Evolutionary conservation across 2,329 filamentous ascomycete genomes (phyloP), one percentile per base, ranked within the genome.

Genomic region (Diaporthe humulicola): DNA sequence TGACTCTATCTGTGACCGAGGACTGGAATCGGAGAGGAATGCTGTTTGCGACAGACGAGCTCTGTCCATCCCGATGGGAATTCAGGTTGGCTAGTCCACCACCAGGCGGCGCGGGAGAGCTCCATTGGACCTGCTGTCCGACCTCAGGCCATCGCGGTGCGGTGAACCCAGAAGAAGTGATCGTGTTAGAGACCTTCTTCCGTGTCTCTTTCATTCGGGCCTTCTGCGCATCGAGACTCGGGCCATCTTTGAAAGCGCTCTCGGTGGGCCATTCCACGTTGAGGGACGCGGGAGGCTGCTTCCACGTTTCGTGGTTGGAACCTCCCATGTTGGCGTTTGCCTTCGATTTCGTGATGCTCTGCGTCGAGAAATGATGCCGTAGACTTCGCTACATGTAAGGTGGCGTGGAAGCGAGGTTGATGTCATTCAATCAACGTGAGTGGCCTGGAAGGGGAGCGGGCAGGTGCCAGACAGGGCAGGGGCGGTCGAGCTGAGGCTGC

Each of bases 161-260:
- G 36, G 36, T 30, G 19, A 40, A 52, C 9, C 70, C 70, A 66
- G 70, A 72, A 6, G 57, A 12, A 45, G 48, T 58, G 38, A 72
- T 72, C n/a, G 48, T 36, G 19, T 56, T 36, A 7, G 36, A 38
- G 4, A 72, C 70, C 33, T 64, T 72, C 14, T 48, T 52, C 12
- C 70, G 33, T 7, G 70, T 72, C 58, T 72, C 70, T 64, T 48
- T 72, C 57, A 72, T 72, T 22, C 57, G 48, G 14, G 48, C 58
- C 36, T 72, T 72, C 28, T 72, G 70, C 33, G 64, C 57, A n/a
- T 72, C 70, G 48, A 72, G 57, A 48, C 57, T 72, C 10, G 70
- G 70, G 45, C 70, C 70, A 25, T 30, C n/a, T 25, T 54, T 48
- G 25, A 40, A 64, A 33, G 36, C 9, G 33, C 70, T 54, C 45